Conservation (phyloP, 176 grass and related monocot genomes). For the Triticum dicoccoides region DNA sequence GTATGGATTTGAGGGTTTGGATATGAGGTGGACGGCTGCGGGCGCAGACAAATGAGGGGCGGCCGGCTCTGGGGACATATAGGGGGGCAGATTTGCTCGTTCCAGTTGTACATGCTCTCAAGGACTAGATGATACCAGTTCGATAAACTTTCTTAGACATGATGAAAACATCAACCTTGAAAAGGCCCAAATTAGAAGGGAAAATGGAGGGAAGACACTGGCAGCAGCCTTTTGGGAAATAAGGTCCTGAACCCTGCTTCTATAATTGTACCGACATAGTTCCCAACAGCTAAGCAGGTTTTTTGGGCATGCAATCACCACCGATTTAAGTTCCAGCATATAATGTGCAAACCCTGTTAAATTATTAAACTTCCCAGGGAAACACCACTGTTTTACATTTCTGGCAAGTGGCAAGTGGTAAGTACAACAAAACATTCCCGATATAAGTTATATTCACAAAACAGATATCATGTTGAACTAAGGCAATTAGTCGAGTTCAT, state of each 20-base stretch:
- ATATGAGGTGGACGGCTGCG: too few relatives aligned
- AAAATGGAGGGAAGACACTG: not conserved
- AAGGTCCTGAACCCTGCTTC: not conserved
- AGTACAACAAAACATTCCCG: not conserved
- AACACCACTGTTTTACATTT: not conserved
- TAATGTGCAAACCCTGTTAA: not conserved
- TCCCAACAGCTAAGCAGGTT: slow-evolving; percentile 8
- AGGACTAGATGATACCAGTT: not conserved
- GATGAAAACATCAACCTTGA: not conserved
- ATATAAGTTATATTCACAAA: not conserved
- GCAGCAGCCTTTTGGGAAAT: not conserved
- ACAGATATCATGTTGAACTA: not conserved
- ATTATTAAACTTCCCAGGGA: not conserved
- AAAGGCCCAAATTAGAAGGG: not conserved
- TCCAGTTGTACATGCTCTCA: too few relatives aligned
- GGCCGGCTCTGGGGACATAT: too few relatives aligned
- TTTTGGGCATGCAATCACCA: not conserved
- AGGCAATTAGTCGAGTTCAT: not conserved
- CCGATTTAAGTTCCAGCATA: not conserved
- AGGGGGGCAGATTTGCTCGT: too few relatives aligned
- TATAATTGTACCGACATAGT: slow-evolving; percentile 13
- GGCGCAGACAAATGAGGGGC: too few relatives aligned
- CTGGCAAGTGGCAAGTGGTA: slow-evolving; percentile 14
- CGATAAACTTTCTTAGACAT: not conserved
- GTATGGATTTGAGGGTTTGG: too few relatives aligned